Conservation (phyloP, 257 asterid species). For the Solanum dulcamara region DNA sequence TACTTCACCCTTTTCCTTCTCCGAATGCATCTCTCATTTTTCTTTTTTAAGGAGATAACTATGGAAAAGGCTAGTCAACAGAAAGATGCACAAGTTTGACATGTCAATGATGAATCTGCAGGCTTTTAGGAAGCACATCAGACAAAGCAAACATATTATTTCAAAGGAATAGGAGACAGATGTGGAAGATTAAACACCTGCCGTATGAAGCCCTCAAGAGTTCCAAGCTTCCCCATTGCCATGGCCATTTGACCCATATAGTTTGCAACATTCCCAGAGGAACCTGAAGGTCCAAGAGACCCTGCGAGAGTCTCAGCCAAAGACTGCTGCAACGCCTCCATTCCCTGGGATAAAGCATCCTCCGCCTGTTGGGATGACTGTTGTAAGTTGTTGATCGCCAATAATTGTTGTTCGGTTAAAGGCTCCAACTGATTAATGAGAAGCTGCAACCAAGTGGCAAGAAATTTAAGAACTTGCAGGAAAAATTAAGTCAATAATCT, state of each 20-base stretch:
- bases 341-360: conserved; percentile 92
- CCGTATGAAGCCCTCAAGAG: conserved; percentile 89
- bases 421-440: conserved; percentile 86
- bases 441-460: conserved; percentile 42
- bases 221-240: conserved; percentile 94
- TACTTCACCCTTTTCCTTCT: neutral
- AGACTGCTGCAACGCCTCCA: conserved; percentile 95
- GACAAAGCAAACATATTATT: neutral
- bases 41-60: neutral
- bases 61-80: neutral
- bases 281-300: conserved; percentile 68
- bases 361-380: conserved; percentile 89
- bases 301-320: conserved; percentile 87
- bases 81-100: neutral
- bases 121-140: neutral
- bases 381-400: conserved; percentile 77
- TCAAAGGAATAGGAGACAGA: neutral
- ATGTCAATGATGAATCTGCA: neutral
- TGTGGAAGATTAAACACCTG: conserved; percentile 37
- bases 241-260: conserved; percentile 99
- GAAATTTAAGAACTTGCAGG: neutral
- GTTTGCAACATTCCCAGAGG: conserved; percentile 83
- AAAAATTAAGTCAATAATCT: neutral
- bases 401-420: conserved; percentile 72
- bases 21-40: neutral